Percentiles rank a stretch among this genome's conserved stretches.
Evolutionary conservation across 2,329 filamentous ascomycete genomes (phyloP).

Genomic region (Periconia sp.): DNA sequence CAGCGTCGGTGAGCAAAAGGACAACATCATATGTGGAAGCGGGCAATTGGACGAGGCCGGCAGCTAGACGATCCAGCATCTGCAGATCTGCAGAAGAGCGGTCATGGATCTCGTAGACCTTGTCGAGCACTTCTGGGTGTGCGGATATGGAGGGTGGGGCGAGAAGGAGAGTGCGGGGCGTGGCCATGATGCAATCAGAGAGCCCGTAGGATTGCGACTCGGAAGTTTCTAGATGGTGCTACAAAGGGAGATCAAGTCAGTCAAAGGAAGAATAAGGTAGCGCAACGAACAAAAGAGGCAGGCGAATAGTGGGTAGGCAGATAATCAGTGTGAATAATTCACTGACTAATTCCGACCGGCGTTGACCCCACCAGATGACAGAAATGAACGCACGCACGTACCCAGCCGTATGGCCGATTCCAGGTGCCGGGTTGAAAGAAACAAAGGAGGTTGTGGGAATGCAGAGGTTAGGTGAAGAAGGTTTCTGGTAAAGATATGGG

Average conservation of each 20-base stretch:
- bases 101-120: constrained; percentile 71
- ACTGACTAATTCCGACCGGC: neutral
- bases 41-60: constrained; percentile 78
- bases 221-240: neutral
- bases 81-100: constrained; percentile 82
- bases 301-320: neutral
- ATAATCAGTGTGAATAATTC: neutral
- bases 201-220: neutral
- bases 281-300: neutral
- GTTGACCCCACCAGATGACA: neutral
- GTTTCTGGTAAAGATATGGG: neutral
- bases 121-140: constrained; percentile 75
- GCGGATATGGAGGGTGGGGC: constrained; percentile 88
- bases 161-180: constrained; percentile 72
- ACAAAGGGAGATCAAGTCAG: neutral
- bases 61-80: constrained; percentile 92
- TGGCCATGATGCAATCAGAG: constrained; percentile 32
- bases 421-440: neutral
- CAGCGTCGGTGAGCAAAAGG: constrained; percentile 78
- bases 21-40: constrained; percentile 78
- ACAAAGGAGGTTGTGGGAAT: neutral
- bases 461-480: neutral
- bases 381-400: neutral
- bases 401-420: no score
- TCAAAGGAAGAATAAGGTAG: neutral